phyloP scores from a whole-genome alignment of 805 yeast genomes.

The Naumovozyma baii region DNA sequence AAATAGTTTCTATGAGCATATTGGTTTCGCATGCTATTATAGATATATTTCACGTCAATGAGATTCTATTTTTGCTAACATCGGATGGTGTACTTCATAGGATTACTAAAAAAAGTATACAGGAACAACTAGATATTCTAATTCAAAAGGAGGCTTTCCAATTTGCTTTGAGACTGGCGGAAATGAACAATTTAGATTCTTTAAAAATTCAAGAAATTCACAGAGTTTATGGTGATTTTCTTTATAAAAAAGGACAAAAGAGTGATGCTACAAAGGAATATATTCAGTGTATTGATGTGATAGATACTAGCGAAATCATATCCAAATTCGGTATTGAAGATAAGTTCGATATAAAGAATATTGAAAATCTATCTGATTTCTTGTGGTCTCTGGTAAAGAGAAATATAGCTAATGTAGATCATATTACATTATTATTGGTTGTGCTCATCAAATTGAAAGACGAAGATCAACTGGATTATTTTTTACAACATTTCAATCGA shows the following conservation, averaged over 20 bases:
- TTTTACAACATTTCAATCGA: conserved; percentile 37
- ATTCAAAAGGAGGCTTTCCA: conserved; percentile 61
- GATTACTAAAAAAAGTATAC: conserved; percentile 54
- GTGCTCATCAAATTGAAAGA: conserved; percentile 70
- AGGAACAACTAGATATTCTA: conserved; percentile 60
- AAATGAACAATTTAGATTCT: conserved; percentile 22
- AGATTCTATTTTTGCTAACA: conserved; percentile 46
- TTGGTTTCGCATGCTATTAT: conserved; percentile 57
- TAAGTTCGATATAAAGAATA: conserved; percentile 13
- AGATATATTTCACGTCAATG: conserved; percentile 41
- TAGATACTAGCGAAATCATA: conserved; percentile 66
- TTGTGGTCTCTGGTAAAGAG: conserved; percentile 49
- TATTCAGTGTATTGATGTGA: conserved; percentile 43
- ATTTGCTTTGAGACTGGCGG: conserved; percentile 64
- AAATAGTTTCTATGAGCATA: conserved; percentile 58
- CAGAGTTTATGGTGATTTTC: conserved; percentile 58
- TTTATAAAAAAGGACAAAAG: conserved; percentile 55
- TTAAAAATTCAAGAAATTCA: conserved; percentile 32
- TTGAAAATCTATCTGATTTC: conserved; percentile 52
- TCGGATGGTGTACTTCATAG: conserved; percentile 68
- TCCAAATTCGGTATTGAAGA: conserved; percentile 65
- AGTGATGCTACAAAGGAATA: conserved; percentile 70
- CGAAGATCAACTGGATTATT: conserved; percentile 45
- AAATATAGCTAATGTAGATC: conserved; percentile 60
- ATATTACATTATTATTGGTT: conserved; percentile 68